Evolutionary conservation across 2,329 filamentous ascomycete species (phyloP).

Genomic region (Colletotrichum musae): DNA sequence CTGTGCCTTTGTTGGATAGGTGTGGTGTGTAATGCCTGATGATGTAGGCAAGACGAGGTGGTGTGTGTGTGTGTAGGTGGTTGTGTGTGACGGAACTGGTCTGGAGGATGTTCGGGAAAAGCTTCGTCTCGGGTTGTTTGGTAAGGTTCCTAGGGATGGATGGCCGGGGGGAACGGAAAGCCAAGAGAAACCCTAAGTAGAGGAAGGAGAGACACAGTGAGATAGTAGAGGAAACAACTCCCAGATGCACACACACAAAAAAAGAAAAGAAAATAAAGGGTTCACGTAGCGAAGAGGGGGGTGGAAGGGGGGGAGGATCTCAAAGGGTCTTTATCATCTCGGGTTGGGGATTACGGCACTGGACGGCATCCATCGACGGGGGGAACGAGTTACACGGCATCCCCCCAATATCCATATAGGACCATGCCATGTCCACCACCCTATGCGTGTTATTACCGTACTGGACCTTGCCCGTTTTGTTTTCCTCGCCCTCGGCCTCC

Average conservation of each 20-base stretch:
- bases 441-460: no score
- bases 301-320: slow-evolving; percentile 37
- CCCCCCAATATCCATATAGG: neutral
- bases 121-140: no score
- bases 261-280: neutral
- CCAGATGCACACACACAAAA: slow-evolving; percentile 31
- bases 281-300: neutral
- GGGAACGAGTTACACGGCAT: no score
- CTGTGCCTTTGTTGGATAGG: slow-evolving; percentile 14
- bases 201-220: neutral
- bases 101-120: neutral
- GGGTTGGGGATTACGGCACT: slow-evolving; percentile 11
- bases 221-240: slow-evolving; percentile 13
- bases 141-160: neutral
- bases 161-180: neutral
- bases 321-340: slow-evolving; percentile 39
- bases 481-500: neutral
- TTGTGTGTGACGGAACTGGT: slow-evolving; percentile 7
- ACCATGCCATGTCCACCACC: neutral
- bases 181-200: neutral
- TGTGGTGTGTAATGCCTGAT: neutral
- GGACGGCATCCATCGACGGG: slow-evolving; percentile 22
- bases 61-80: neutral
- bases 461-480: no score
- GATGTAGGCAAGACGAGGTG: slow-evolving; percentile 1